Percentiles rank a stretch among this genome's conserved stretches.
Evolutionary conservation across 1,284 basidiomycete genomes (phyloP).

Genomic region (Ceratobasidium sp.): DNA sequence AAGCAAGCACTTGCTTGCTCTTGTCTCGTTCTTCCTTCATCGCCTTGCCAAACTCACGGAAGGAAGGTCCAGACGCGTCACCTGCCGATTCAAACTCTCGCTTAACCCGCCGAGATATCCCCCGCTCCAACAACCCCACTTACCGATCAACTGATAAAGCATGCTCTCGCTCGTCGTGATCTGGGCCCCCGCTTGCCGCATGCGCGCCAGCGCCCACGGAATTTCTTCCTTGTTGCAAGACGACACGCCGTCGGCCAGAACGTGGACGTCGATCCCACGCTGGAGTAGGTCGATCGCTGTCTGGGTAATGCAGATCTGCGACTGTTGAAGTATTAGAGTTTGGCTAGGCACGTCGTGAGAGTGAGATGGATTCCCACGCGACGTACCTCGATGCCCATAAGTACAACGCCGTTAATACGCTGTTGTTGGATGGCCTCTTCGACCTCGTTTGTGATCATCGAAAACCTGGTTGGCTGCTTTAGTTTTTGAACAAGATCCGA

Average conservation of each 20-base stretch:
- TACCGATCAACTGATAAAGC: constrained; percentile 80
- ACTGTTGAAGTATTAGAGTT: constrained; percentile 59
- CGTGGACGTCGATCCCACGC: constrained; percentile 69
- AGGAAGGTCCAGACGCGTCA: constrained; percentile 74
- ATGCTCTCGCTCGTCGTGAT: constrained; percentile 87
- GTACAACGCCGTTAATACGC: constrained; percentile 30
- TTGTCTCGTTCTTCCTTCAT: constrained; percentile 81
- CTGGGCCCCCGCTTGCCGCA: constrained; percentile 80
- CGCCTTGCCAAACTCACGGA: constrained; percentile 78
- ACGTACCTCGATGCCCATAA: constrained; percentile 45
- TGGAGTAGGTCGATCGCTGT: constrained; percentile 76
- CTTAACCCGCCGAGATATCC: constrained; percentile 44
- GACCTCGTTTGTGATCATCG: constrained; percentile 48
- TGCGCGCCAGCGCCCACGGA: constrained; percentile 70
- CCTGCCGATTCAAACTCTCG: constrained; percentile 56
- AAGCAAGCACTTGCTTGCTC: constrained; percentile 63
- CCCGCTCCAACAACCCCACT: constrained; percentile 49
- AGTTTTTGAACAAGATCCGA: background rate
- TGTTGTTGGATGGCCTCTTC: constrained; percentile 32
- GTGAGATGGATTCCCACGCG: background rate
- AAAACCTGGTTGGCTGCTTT: constrained; percentile 32
- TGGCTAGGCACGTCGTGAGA: constrained; percentile 7
- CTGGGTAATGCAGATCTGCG: constrained; percentile 91
- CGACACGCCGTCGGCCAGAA: constrained; percentile 88
- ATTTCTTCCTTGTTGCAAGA: constrained; percentile 78